Evolutionary conservation across 345 rosid genomes (phyloP).

Genomic region (Alliaria petiolata): DNA sequence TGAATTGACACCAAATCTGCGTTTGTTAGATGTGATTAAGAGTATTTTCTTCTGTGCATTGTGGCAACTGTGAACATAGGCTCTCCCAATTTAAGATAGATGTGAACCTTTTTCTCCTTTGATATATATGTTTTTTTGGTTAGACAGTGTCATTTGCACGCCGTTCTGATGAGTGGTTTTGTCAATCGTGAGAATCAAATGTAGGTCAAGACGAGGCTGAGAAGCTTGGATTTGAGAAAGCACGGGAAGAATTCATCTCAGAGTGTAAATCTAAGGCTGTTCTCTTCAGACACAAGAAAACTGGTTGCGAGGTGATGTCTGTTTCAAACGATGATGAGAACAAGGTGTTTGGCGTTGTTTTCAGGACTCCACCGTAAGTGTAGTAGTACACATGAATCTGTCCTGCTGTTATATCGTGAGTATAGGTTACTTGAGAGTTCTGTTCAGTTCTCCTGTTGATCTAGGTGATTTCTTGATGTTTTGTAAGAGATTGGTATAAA

Average conservation of each 20-base stretch:
- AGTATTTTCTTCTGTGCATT: background rate
- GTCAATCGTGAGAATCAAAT: constrained; percentile 28
- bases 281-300: constrained; percentile 77
- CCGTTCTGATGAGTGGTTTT: background rate
- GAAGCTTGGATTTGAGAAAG: constrained; percentile 79
- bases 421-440: background rate
- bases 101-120: background rate
- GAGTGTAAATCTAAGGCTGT: constrained; percentile 85
- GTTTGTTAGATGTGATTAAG: background rate
- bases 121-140: background rate
- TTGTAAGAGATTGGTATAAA: background rate
- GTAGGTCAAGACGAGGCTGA: constrained; percentile 48
- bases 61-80: background rate
- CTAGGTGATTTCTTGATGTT: background rate
- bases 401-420: background rate
- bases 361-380: constrained; percentile 93
- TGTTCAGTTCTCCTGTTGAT: background rate
- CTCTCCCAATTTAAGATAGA: background rate
- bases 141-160: background rate
- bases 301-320: constrained; percentile 87
- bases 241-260: constrained; percentile 65
- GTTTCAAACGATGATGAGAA: constrained; percentile 86
- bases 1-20: background rate
- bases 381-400: background rate
- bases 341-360: constrained; percentile 75